These are phyloP conservation scores for Fonsecaea multimorphosa DNA, from an alignment of 2,329 filamentous ascomycete genomes.

Conservation along the genomic window DNA sequence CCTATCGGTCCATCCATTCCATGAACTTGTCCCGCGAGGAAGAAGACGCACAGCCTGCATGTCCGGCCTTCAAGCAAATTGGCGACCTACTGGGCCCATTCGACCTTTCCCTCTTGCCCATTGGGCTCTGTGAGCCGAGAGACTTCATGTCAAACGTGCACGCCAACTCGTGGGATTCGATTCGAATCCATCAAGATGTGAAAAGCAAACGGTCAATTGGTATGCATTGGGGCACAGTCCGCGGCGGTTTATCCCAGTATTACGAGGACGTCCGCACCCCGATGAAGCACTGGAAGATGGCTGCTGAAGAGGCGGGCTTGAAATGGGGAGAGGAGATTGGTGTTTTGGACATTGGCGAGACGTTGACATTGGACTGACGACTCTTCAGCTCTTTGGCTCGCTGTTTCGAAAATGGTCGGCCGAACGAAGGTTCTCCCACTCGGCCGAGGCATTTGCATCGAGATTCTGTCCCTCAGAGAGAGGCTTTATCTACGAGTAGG, in stretches of 20 bases:
- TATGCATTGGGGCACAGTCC: slow-evolving; percentile 58
- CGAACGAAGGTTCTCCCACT: too few species aligned
- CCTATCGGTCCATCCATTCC: slow-evolving; percentile 50
- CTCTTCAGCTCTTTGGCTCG: not conserved
- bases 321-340: slow-evolving; percentile 47
- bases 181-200: slow-evolving; percentile 56
- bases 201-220: slow-evolving; percentile 56
- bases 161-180: slow-evolving; percentile 55
- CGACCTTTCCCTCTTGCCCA: slow-evolving; percentile 57
- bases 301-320: slow-evolving; percentile 51
- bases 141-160: slow-evolving; percentile 55
- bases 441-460: not conserved
- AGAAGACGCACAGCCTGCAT: slow-evolving; percentile 48
- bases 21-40: slow-evolving; percentile 32
- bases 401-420: not conserved
- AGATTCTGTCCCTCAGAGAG: not conserved
- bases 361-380: slow-evolving; percentile 43
- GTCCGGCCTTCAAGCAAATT: slow-evolving; percentile 57
- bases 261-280: slow-evolving; percentile 60
- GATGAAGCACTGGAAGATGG: slow-evolving; percentile 52
- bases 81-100: slow-evolving; percentile 56
- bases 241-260: slow-evolving; percentile 48
- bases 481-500: not conserved
- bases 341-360: slow-evolving; percentile 56
- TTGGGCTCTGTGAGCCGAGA: slow-evolving; percentile 56